phyloP scores from a whole-genome alignment of 257 asterid species.

The Solanum ossicruentum region DNA sequence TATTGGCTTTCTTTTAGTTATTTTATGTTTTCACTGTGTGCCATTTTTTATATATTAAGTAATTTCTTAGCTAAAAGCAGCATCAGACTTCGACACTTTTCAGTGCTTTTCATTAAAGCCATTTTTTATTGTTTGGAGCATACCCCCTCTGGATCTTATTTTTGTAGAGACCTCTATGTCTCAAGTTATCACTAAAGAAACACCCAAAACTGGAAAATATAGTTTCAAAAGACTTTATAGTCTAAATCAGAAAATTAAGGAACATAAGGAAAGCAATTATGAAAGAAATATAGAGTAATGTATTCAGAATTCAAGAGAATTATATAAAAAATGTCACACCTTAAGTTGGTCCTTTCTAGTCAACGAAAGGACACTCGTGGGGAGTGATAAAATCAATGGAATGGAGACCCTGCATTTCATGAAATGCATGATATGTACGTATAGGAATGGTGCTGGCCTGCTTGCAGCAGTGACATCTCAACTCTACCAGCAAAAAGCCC shows the following conservation, averaged over 20 bases:
- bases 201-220: background rate
- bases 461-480: background rate
- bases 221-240: background rate
- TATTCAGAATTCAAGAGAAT: slow-evolving; percentile 1
- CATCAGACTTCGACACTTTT: background rate
- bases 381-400: slow-evolving; percentile 83
- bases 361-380: slow-evolving; percentile 66
- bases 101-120: background rate
- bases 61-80: background rate
- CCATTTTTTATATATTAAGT: background rate
- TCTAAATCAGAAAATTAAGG: background rate
- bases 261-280: background rate
- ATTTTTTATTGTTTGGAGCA: background rate
- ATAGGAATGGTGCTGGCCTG: background rate
- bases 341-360: slow-evolving; percentile 71
- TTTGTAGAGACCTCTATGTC: background rate
- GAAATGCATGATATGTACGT: slow-evolving; percentile 6
- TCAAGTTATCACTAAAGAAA: background rate
- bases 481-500: background rate
- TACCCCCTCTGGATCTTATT: background rate
- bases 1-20: background rate
- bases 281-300: background rate
- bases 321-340: slow-evolving; percentile 30
- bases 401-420: slow-evolving; percentile 46
- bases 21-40: background rate